phyloP scores from a whole-genome alignment of 2,329 filamentous ascomycete species.

The Apiospora koreana region DNA sequence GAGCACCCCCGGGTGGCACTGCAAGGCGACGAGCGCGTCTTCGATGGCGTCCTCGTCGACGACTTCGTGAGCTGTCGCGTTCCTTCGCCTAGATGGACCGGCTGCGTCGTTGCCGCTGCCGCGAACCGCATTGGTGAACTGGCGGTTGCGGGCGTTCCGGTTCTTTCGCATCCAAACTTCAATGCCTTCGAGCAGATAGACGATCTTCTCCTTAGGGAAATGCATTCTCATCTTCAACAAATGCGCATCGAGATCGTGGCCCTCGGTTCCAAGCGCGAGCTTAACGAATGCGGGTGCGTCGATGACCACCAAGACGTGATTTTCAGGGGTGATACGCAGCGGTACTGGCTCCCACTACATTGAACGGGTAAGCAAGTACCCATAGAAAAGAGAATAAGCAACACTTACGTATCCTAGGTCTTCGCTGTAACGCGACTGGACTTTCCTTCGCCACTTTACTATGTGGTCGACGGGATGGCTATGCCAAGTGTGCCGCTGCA shows the following conservation, averaged over 20 bases:
- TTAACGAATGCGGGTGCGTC: slow-evolving; percentile 66
- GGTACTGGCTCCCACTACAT: slow-evolving; percentile 61
- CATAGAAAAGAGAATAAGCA: neutral
- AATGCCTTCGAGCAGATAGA: slow-evolving; percentile 75
- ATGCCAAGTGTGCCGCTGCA: slow-evolving; percentile 46
- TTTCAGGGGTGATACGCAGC: slow-evolving; percentile 53
- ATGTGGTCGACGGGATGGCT: slow-evolving; percentile 49
- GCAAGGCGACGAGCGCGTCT: slow-evolving; percentile 69
- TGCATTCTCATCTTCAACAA: slow-evolving; percentile 54
- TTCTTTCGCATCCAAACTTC: slow-evolving; percentile 68
- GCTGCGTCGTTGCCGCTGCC: slow-evolving; percentile 34
- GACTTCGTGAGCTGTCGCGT: slow-evolving; percentile 47
- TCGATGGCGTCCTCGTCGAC: slow-evolving; percentile 71
- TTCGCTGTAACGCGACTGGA: slow-evolving; percentile 63
- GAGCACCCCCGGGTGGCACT: slow-evolving; percentile 65
- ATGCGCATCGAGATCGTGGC: slow-evolving; percentile 58
- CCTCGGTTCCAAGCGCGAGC: slow-evolving; percentile 50
- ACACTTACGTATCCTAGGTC: slow-evolving; percentile 46
- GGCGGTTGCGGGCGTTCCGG: slow-evolving; percentile 64
- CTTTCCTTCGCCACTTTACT: slow-evolving; percentile 69
- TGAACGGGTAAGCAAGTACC: neutral
- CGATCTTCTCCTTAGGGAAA: slow-evolving; percentile 54
- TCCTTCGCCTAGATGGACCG: slow-evolving; percentile 35
- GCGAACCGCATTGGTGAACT: slow-evolving; percentile 46
- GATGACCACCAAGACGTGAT: slow-evolving; percentile 63